Evolutionary conservation across 306 rosid genomes (phyloP).

Genomic region (Prunus mume): DNA sequence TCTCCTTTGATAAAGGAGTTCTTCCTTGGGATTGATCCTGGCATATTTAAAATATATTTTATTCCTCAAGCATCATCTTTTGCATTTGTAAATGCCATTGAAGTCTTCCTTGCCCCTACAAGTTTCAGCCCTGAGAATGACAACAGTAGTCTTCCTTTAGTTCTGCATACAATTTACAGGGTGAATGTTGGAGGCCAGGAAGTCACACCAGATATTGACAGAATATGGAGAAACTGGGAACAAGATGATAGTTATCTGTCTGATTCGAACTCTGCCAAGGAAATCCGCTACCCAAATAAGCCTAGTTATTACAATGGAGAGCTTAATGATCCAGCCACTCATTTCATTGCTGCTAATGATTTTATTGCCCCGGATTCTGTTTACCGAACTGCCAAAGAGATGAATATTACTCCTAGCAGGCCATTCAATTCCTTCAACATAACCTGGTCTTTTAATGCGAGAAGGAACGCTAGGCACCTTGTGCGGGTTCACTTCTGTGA

Average conservation of each 20-base stretch:
- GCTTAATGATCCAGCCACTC: neutral
- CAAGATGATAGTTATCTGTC: constrained; percentile 12
- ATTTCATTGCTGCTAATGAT: neutral
- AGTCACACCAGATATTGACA: neutral
- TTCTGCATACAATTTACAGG: constrained; percentile 29
- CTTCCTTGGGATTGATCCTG: constrained; percentile 1
- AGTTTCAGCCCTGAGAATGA: constrained; percentile 2
- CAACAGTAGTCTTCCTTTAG: neutral
- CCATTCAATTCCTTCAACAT: neutral
- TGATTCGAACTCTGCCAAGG: neutral
- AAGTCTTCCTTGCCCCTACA: constrained; percentile 34
- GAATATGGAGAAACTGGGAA: constrained; percentile 32
- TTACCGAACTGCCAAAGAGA: constrained; percentile 26
- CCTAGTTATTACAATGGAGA: neutral
- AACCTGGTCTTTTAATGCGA: constrained; percentile 34
- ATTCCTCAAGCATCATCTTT: constrained; percentile 33
- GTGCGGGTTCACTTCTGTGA: constrained; percentile 47
- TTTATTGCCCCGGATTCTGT: constrained; percentile 23
- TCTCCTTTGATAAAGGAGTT: constrained; percentile 38
- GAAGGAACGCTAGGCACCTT: constrained; percentile 10
- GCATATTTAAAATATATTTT: constrained; percentile 24
- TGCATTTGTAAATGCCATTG: constrained; percentile 57
- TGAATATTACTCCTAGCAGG: neutral
- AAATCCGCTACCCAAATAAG: rapidly evolving
- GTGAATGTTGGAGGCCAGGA: constrained; percentile 35